Evolutionary conservation across 129 eudicot species (phyloP).

Genomic region (Flaveria bidentis): DNA sequence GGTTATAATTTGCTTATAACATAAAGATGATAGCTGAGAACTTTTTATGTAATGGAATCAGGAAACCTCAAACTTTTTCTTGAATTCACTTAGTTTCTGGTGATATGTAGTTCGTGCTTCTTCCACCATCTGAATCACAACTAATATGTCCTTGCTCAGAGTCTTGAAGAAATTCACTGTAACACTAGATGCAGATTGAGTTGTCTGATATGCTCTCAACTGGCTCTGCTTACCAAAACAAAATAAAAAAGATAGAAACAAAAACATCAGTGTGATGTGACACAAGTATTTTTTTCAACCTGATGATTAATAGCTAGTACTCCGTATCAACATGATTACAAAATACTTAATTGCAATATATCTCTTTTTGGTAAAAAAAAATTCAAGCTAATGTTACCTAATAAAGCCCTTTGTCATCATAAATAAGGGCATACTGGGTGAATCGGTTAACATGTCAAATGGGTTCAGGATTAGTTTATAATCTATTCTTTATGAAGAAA

Average conservation of each 20-base stretch:
- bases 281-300: background rate
- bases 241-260: too few species aligned
- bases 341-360: background rate
- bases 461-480: background rate
- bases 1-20: background rate
- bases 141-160: constrained; percentile 35
- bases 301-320: background rate
- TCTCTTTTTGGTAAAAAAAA: background rate
- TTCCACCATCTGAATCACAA: constrained; percentile 49
- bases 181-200: constrained; percentile 46
- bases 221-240: constrained; percentile 40
- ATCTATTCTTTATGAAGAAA: background rate
- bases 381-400: background rate
- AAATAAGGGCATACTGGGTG: background rate
- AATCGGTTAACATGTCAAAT: background rate
- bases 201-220: constrained; percentile 49
- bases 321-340: constrained; percentile 9
- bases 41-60: background rate
- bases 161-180: constrained; percentile 47
- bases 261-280: background rate
- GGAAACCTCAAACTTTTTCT: constrained; percentile 54
- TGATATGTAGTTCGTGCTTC: constrained; percentile 43
- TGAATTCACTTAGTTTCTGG: constrained; percentile 43
- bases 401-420: background rate
- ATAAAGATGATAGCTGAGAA: background rate